phyloP scores from a whole-genome alignment of 2,329 filamentous ascomycete genomes.

The Fusarium compactum region DNA sequence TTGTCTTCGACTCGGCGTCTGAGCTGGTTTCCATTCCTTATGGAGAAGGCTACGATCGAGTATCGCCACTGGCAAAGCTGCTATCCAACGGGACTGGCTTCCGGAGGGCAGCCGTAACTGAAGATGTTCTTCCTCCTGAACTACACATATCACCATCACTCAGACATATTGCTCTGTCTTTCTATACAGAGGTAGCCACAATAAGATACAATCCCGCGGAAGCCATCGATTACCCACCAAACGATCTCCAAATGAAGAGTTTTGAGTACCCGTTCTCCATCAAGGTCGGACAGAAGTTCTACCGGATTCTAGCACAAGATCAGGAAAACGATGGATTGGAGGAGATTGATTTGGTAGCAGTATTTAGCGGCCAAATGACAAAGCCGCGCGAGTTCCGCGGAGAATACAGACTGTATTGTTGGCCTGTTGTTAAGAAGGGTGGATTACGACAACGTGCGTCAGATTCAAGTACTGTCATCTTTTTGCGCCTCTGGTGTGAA shows the following conservation, averaged over 20 bases:
- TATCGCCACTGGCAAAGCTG: neutral
- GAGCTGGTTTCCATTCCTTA: neutral
- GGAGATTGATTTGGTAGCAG: neutral
- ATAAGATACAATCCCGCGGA: neutral
- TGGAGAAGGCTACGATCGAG: neutral
- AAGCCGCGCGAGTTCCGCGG: neutral
- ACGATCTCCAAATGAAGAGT: neutral
- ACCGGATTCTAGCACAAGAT: neutral
- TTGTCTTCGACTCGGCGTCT: neutral
- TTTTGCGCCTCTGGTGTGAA: neutral
- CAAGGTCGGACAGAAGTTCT: neutral
- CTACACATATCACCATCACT: neutral
- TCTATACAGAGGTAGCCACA: neutral
- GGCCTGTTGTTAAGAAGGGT: neutral
- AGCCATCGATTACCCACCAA: neutral
- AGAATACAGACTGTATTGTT: neutral
- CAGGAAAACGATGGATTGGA: neutral
- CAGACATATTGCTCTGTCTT: neutral
- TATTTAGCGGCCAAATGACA: neutral
- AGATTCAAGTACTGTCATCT: neutral
- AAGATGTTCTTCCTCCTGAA: neutral
- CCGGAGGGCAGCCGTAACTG: neutral
- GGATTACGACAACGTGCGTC: neutral
- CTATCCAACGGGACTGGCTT: neutral
- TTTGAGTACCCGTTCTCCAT: neutral